Conservation (phyloP, 2,329 filamentous ascomycete species). For the Fusarium nygamai region DNA sequence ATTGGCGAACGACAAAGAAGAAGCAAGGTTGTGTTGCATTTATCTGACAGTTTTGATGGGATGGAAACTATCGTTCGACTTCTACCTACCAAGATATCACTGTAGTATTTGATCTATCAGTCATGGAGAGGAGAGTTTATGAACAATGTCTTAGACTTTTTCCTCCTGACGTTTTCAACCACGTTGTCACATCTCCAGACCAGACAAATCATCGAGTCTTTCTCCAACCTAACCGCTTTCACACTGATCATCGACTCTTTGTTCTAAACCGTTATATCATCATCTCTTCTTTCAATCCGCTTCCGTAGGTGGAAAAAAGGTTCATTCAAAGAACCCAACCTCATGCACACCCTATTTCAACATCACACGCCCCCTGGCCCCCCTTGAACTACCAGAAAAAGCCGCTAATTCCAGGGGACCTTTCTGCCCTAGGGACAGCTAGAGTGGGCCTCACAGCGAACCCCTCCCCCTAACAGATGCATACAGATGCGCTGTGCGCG, state of each 20-base stretch:
- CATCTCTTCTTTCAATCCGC: not conserved
- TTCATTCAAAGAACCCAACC: constrained; percentile 9
- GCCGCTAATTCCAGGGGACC: constrained; percentile 28
- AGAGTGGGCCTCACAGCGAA: not conserved
- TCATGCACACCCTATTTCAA: constrained; percentile 14
- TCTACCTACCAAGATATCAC: not conserved
- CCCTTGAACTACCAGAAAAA: not conserved
- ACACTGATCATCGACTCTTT: not conserved
- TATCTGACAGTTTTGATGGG: not conserved
- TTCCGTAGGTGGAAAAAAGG: constrained; percentile 6
- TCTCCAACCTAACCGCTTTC: not conserved
- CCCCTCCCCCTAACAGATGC: constrained; percentile 12
- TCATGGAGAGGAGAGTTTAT: not conserved
- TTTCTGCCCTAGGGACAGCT: constrained; percentile 21
- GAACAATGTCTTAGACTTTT: constrained; percentile 13
- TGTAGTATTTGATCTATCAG: not conserved
- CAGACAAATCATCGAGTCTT: not conserved
- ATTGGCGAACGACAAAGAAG: not conserved
- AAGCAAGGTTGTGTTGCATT: not conserved
- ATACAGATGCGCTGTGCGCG: constrained; percentile 15
- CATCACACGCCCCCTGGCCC: not conserved
- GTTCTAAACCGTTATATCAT: not conserved
- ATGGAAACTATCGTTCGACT: not conserved
- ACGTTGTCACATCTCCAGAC: constrained; percentile 18
- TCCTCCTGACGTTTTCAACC: constrained; percentile 22